Evolutionary conservation across 495 filamentous ascomycete species (phyloP).

Genomic region (Sporormia fimetaria): DNA sequence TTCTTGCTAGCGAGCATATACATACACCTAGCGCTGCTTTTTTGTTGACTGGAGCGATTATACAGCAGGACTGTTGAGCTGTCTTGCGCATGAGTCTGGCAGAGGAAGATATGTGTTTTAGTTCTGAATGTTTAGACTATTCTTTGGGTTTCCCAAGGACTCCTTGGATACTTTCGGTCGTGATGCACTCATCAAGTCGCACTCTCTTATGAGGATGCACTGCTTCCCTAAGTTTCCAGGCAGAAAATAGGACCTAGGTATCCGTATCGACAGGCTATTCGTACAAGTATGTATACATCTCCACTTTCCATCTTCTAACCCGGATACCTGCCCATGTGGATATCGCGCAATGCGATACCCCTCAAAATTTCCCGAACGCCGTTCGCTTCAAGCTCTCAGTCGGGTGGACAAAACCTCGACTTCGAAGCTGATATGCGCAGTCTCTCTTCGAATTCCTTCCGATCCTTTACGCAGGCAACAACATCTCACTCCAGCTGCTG

Average conservation of each 20-base stretch:
- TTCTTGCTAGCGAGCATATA: slow-evolving; percentile 1
- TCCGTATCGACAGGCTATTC: too few species aligned
- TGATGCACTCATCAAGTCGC: too few species aligned
- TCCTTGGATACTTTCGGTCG: too few species aligned
- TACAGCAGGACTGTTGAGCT: slow-evolving; percentile 23
- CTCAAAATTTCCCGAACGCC: slow-evolving; percentile 1
- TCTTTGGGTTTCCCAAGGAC: not conserved
- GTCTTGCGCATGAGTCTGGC: slow-evolving; percentile 17
- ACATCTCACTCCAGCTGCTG: slow-evolving; percentile 61
- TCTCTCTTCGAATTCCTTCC: not conserved
- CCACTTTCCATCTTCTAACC: not conserved
- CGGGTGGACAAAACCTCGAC: not conserved
- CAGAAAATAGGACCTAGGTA: too few species aligned
- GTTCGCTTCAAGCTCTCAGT: not conserved
- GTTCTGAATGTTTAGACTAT: not conserved
- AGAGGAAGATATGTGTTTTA: not conserved
- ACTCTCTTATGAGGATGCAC: too few species aligned
- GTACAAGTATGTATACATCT: slow-evolving; percentile 1
- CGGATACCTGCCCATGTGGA: not conserved
- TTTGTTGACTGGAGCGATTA: not conserved
- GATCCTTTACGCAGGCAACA: slow-evolving; percentile 51
- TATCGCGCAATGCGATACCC: not conserved
- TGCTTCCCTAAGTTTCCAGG: too few species aligned
- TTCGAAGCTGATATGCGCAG: not conserved
- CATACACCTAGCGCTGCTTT: slow-evolving; percentile 2